Evolutionary conservation across 1,284 basidiomycete species (phyloP).

Genomic region (Rhodotorula sp.): DNA sequence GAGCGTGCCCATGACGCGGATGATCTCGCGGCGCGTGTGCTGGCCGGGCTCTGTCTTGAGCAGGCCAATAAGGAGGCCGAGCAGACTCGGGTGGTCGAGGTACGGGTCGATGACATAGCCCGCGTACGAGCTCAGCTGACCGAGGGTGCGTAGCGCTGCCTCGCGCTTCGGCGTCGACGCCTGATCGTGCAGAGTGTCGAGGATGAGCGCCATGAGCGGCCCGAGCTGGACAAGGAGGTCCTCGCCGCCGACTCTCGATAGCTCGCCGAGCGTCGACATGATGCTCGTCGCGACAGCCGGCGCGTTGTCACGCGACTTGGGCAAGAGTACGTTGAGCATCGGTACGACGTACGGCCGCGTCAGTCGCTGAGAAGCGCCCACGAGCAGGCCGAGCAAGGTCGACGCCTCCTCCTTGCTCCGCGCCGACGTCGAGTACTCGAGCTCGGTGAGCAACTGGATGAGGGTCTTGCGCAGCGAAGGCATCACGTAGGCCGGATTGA

Average conservation of each 20-base stretch:
- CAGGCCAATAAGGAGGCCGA: constrained; percentile 84
- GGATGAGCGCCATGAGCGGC: constrained; percentile 85
- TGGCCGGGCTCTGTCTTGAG: constrained; percentile 74
- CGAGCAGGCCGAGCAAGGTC: constrained; percentile 78
- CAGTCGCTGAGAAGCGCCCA: constrained; percentile 85
- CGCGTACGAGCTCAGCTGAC: constrained; percentile 93
- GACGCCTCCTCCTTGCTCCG: constrained; percentile 86
- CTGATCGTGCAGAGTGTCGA: constrained; percentile 83
- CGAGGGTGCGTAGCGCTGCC: constrained; percentile 89
- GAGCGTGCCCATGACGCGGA: constrained; percentile 92
- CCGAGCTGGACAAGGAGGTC: constrained; percentile 81
- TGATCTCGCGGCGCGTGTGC: constrained; percentile 76
- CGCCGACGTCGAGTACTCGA: constrained; percentile 92
- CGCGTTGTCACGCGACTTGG: constrained; percentile 81
- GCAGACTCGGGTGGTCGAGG: constrained; percentile 83
- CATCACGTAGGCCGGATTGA: constrained; percentile 99
- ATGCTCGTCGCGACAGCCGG: constrained; percentile 89
- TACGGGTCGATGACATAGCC: constrained; percentile 92
- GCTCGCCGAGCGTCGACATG: constrained; percentile 90
- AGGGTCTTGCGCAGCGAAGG: constrained; percentile 93
- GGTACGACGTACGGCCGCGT: constrained; percentile 98
- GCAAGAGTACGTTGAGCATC: constrained; percentile 86
- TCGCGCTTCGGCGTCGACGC: constrained; percentile 79
- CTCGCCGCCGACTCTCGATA: constrained; percentile 90
- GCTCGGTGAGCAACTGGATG: constrained; percentile 93